A percentile compares a stretch with the other conserved stretches of the same genome.
These are phyloP conservation scores for Cytospora leucostoma DNA, from an alignment of 2,329 filamentous ascomycete genomes.

Conservation along the genomic window DNA sequence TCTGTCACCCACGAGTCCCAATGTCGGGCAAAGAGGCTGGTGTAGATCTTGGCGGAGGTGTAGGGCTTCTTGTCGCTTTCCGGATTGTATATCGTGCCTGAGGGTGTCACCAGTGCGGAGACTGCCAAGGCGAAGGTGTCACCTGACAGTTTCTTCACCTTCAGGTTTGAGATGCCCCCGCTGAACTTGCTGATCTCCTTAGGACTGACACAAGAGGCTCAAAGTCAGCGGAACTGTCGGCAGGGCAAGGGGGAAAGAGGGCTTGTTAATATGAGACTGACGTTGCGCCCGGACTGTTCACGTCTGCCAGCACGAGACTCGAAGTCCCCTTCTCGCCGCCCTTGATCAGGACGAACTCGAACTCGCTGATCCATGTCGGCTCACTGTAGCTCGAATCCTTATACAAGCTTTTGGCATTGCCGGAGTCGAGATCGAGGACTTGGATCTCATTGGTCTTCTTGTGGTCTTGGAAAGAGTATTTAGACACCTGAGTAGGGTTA, in stretches of 20 bases:
- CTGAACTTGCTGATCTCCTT: constrained; percentile 52
- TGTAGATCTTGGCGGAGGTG: constrained; percentile 71
- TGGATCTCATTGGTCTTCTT: constrained; percentile 66
- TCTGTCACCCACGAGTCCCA: constrained; percentile 77
- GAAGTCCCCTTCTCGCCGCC: constrained; percentile 50
- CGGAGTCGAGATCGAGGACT: constrained; percentile 68
- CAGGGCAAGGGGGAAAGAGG: neutral
- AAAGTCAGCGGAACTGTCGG: neutral
- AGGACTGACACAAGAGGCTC: constrained; percentile 35
- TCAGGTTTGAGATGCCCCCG: constrained; percentile 60
- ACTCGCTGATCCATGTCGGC: constrained; percentile 74
- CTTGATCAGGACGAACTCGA: constrained; percentile 60
- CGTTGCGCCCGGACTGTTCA: constrained; percentile 40
- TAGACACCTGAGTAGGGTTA: constrained; percentile 54
- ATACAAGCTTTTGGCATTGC: constrained; percentile 65
- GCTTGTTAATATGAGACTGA: constrained; percentile 35
- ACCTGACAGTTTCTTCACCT: constrained; percentile 53
- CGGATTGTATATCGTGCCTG: constrained; percentile 70
- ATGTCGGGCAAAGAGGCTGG: constrained; percentile 74
- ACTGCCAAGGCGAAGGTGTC: constrained; percentile 56
- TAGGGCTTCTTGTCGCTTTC: constrained; percentile 59
- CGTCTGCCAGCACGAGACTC: constrained; percentile 46
- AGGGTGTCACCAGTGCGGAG: constrained; percentile 65
- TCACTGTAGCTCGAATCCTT: constrained; percentile 67
- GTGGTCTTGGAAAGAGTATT: constrained; percentile 80